A percentile compares a stretch with the other conserved stretches of the same genome.
These are phyloP conservation scores for Limonomyces culmigenus DNA, from an alignment of 1,284 basidiomycete species.

Conservation along the genomic window DNA sequence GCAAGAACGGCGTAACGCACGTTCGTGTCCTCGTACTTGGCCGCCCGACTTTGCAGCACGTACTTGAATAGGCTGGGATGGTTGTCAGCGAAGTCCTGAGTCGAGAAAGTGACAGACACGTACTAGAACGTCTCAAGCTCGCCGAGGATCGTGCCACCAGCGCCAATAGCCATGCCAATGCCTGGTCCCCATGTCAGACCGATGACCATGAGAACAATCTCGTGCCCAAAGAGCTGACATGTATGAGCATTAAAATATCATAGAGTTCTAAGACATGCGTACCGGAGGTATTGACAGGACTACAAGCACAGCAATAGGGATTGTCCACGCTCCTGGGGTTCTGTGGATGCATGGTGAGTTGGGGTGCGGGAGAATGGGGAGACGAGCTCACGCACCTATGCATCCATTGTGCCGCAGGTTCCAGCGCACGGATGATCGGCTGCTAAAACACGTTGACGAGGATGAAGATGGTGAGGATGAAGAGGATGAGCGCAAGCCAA, in stretches of 20 bases:
- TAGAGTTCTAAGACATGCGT: constrained; percentile 8
- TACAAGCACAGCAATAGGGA: constrained; percentile 69
- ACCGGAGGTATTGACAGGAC: constrained; percentile 67
- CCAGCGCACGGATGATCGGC: not conserved
- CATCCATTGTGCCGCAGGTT: constrained; percentile 1
- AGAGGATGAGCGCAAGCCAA: not conserved
- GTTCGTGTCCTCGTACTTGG: constrained; percentile 37
- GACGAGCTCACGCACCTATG: not conserved
- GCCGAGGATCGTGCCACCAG: constrained; percentile 47
- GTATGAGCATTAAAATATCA: not conserved
- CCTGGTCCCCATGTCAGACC: constrained; percentile 61
- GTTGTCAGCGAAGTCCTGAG: constrained; percentile 3
- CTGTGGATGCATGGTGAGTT: too few species aligned
- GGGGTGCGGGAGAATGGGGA: too few species aligned
- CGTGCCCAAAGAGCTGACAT: constrained; percentile 51
- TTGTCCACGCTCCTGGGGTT: constrained; percentile 43
- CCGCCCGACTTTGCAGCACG: constrained; percentile 26
- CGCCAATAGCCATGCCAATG: constrained; percentile 48
- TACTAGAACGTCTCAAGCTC: constrained; percentile 44
- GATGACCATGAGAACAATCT: constrained; percentile 58
- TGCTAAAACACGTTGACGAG: not conserved
- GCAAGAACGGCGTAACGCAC: constrained; percentile 46
- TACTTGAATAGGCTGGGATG: constrained; percentile 31
- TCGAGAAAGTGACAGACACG: constrained; percentile 7
- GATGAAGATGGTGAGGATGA: constrained; percentile 1